These are phyloP conservation scores for Aspergillus caelatus DNA, from an alignment of 2,329 filamentous ascomycete genomes.

Conservation along the genomic window DNA sequence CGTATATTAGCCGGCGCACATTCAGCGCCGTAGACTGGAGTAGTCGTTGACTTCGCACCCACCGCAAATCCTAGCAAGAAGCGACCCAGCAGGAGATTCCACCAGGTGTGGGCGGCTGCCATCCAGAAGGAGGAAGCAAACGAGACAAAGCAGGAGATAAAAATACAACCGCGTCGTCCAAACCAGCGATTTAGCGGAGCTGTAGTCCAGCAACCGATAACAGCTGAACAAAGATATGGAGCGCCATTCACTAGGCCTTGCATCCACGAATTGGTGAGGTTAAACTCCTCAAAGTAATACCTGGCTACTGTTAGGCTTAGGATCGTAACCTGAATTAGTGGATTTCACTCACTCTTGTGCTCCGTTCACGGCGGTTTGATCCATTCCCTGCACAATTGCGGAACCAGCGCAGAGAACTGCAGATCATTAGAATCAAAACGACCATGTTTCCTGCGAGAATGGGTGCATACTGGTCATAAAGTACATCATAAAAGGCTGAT, in stretches of 20 bases:
- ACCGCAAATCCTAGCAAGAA: constrained; percentile 77
- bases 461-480: constrained; percentile 15
- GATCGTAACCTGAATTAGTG: background rate
- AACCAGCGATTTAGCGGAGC: constrained; percentile 71
- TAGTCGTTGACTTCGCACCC: constrained; percentile 73
- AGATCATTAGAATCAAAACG: background rate
- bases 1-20: constrained; percentile 70
- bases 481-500: constrained; percentile 20
- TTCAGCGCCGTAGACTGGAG: constrained; percentile 77
- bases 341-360: background rate
- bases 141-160: constrained; percentile 74
- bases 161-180: constrained; percentile 74
- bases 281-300: constrained; percentile 9
- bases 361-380: constrained; percentile 28
- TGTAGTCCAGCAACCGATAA: constrained; percentile 73
- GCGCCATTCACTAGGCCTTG: constrained; percentile 63
- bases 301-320: background rate
- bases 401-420: constrained; percentile 19
- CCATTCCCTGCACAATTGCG: constrained; percentile 63
- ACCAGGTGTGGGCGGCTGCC: constrained; percentile 71
- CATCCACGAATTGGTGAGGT: constrained; percentile 53
- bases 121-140: constrained; percentile 57
- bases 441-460: background rate
- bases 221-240: constrained; percentile 64
- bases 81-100: constrained; percentile 69